Conservation (phyloP, 1,284 basidiomycete genomes). For the Fomitopsis palustris region DNA sequence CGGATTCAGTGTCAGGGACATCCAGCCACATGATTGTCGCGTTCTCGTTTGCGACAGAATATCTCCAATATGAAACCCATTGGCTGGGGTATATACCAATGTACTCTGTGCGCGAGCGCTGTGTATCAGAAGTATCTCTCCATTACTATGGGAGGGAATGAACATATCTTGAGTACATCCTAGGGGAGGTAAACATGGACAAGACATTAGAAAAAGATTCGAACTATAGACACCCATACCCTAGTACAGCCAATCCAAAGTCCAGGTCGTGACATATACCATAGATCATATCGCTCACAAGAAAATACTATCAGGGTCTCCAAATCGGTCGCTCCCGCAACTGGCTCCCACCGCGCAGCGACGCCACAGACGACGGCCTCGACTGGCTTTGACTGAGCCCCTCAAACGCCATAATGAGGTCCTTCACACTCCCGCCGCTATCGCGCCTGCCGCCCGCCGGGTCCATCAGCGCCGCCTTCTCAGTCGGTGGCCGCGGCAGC, state of each 20-base stretch:
- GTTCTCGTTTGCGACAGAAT: too few species aligned
- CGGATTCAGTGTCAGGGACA: too few species aligned
- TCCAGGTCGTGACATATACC: not conserved
- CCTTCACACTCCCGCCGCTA: constrained; percentile 66
- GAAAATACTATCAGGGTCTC: not conserved
- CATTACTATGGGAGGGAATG: too few species aligned
- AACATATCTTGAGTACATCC: too few species aligned
- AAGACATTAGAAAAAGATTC: too few species aligned
- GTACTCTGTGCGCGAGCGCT: too few species aligned
- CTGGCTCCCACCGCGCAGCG: not conserved
- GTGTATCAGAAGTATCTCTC: too few species aligned
- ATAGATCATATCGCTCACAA: not conserved
- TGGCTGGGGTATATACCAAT: too few species aligned
- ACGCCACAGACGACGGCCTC: not conserved
- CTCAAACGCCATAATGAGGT: constrained; percentile 63
- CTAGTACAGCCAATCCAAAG: not conserved
- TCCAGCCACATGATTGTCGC: too few species aligned
- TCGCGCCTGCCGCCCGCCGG: constrained; percentile 38
- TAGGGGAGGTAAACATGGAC: too few species aligned
- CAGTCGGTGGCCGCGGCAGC: constrained; percentile 33
- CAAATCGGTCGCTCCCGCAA: not conserved
- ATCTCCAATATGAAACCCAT: too few species aligned
- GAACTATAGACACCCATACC: not conserved
- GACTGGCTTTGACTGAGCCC: constrained; percentile 32
- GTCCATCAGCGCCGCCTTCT: constrained; percentile 17